A percentile compares a stretch with the other conserved stretches of the same genome.
Evolutionary conservation across 345 rosid species (phyloP).

Genomic region (Capsella bursapastoris): DNA sequence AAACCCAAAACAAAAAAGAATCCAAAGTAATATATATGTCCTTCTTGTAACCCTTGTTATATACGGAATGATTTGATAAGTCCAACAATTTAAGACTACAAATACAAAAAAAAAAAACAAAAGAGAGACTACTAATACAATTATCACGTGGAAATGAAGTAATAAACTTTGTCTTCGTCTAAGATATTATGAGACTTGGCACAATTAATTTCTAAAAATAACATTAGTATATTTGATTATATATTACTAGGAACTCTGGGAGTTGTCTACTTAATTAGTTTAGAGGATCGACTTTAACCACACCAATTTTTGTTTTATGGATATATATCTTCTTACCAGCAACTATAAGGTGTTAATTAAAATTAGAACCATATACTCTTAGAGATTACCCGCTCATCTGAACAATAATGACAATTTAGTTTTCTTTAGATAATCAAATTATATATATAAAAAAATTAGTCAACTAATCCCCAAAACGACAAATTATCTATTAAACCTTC

Average conservation of each 20-base stretch:
- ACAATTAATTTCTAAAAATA: neutral
- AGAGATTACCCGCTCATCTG: no score
- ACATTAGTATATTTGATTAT: neutral
- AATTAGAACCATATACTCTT: no score
- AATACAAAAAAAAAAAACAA: no score
- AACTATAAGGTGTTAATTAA: neutral
- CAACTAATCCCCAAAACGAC: neutral
- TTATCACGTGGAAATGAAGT: neutral
- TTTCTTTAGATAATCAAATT: conserved; percentile 1
- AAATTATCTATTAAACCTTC: neutral
- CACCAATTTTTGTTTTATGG: no score
- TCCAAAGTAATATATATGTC: neutral
- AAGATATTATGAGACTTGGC: neutral
- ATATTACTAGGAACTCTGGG: neutral
- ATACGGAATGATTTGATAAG: conserved; percentile 12
- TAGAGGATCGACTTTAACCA: neutral
- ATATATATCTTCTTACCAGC: neutral
- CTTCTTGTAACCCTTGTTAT: neutral
- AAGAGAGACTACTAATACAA: neutral
- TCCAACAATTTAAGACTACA: conserved; percentile 2
- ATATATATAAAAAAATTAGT: neutral
- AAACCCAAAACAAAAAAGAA: neutral
- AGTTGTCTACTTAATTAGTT: no score
- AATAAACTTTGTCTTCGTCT: conserved; percentile 9
- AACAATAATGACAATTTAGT: no score